These are phyloP conservation scores for Globisporangium parvum DNA, from an alignment of 352 stramenopile genomes.

Conservation along the genomic window DNA sequence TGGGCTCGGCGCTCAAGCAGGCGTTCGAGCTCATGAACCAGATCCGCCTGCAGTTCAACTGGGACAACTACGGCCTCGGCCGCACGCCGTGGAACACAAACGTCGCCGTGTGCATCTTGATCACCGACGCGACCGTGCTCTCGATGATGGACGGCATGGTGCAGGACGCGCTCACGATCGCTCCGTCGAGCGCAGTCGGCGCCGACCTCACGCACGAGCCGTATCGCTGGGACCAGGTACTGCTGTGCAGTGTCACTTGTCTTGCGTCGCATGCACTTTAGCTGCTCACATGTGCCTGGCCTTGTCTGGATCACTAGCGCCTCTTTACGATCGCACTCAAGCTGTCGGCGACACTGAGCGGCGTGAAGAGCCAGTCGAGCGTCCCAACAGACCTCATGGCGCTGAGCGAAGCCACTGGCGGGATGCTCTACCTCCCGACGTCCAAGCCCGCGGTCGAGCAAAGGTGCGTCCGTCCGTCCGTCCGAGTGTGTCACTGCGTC, in stretches of 20 bases:
- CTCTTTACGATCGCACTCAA: conserved; percentile 81
- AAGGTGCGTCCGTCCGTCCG: conserved; percentile 1
- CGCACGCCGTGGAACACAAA: conserved; percentile 82
- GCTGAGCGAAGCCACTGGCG: conserved; percentile 78
- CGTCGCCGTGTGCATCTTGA: conserved; percentile 68
- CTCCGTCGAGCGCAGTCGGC: conserved; percentile 55
- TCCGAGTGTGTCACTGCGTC: too few species aligned
- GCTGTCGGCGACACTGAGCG: conserved; percentile 56
- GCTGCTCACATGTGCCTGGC: background rate
- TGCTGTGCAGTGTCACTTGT: background rate
- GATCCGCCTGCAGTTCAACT: conserved; percentile 84
- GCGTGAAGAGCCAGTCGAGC: conserved; percentile 34
- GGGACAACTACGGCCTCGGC: conserved; percentile 81
- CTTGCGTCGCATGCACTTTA: background rate
- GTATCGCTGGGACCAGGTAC: conserved; percentile 79
- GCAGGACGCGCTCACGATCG: conserved; percentile 70
- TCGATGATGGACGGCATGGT: conserved; percentile 60
- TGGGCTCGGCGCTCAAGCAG: conserved; percentile 65
- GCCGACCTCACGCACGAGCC: conserved; percentile 78
- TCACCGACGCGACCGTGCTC: conserved; percentile 76
- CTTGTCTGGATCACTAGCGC: conserved; percentile 15
- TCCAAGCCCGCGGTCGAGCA: conserved; percentile 75
- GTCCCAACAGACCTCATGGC: conserved; percentile 77
- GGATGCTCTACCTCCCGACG: conserved; percentile 79
- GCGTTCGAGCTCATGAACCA: conserved; percentile 88